Evolutionary conservation across 164 flowering plant genomes (phyloP).

Genomic region (Santalum album): DNA sequence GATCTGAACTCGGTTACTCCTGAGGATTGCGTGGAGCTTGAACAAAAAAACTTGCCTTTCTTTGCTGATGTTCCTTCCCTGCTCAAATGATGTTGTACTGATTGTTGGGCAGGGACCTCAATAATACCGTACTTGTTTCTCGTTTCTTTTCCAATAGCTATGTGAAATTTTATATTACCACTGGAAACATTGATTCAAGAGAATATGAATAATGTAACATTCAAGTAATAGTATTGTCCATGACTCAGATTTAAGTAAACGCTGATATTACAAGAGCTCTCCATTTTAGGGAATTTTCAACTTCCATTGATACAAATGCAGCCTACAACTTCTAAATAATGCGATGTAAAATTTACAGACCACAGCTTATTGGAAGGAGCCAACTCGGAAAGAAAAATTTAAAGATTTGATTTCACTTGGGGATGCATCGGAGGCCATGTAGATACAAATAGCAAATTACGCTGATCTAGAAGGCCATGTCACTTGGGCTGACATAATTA

Average conservation of each 20-base stretch:
- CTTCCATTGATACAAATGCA: constrained; percentile 1
- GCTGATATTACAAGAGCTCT: too few species aligned
- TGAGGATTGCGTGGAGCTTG: constrained; percentile 46
- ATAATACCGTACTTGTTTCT: too few species aligned
- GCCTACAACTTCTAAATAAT: not conserved
- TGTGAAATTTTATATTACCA: too few species aligned
- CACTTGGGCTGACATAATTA: constrained; percentile 96
- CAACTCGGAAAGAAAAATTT: not conserved
- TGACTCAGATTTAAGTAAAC: too few species aligned
- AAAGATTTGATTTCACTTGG: not conserved
- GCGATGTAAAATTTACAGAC: not conserved
- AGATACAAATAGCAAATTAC: constrained; percentile 1
- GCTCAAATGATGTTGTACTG: too few species aligned
- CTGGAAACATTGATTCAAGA: too few species aligned
- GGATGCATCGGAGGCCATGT: not conserved
- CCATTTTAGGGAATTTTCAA: not conserved
- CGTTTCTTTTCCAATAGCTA: too few species aligned
- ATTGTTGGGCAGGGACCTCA: too few species aligned
- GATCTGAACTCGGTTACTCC: constrained; percentile 26
- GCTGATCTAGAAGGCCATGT: constrained; percentile 60
- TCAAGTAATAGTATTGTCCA: too few species aligned
- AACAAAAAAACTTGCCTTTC: constrained; percentile 72
- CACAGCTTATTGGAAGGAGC: not conserved
- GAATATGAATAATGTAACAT: too few species aligned
- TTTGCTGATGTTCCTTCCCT: constrained; percentile 28